phyloP scores from a whole-genome alignment of 75 land plant species.

The Pinus albicaulis region DNA sequence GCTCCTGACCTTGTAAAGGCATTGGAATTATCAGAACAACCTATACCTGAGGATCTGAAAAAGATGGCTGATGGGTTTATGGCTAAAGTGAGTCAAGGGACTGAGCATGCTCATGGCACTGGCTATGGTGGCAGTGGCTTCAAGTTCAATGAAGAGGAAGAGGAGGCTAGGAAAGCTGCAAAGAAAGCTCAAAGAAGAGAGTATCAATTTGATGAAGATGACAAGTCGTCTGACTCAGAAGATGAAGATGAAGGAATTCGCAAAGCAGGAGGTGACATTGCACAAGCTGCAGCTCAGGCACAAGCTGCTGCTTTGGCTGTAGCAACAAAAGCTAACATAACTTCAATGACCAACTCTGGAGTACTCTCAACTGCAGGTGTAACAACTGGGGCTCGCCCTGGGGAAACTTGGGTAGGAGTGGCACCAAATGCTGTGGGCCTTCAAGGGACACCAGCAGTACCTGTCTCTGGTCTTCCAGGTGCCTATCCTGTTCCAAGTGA shows the following conservation, averaged over 20 bases:
- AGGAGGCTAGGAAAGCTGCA: constrained; percentile 92
- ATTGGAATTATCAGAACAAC: constrained; percentile 90
- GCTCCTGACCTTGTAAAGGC: constrained; percentile 98
- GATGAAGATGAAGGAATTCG: constrained; percentile 82
- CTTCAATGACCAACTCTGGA: constrained; percentile 33
- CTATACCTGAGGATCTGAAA: constrained; percentile 89
- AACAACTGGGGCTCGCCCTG: constrained; percentile 33
- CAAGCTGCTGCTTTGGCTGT: constrained; percentile 72
- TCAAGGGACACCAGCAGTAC: constrained; percentile 1
- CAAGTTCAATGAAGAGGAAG: constrained; percentile 98
- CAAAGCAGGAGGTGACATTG: constrained; percentile 86
- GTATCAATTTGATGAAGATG: constrained; percentile 91
- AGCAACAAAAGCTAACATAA: constrained; percentile 39
- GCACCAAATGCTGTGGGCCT: constrained; percentile 24
- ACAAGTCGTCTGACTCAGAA: constrained; percentile 82
- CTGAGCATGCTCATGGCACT: constrained; percentile 93
- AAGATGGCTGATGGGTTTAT: constrained; percentile 91
- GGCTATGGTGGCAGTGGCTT: constrained; percentile 99
- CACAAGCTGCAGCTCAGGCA: constrained; percentile 66
- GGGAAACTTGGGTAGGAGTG: constrained; percentile 21
- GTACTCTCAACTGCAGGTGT: constrained; percentile 15
- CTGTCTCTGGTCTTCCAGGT: constrained; percentile 18
- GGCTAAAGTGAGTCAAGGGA: constrained; percentile 93
- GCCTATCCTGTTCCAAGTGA: constrained; percentile 39
- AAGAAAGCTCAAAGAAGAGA: constrained; percentile 99